These are phyloP conservation scores for Arabidopsis lyrata DNA, from an alignment of 441 rosid genomes.

Conservation along the genomic window DNA sequence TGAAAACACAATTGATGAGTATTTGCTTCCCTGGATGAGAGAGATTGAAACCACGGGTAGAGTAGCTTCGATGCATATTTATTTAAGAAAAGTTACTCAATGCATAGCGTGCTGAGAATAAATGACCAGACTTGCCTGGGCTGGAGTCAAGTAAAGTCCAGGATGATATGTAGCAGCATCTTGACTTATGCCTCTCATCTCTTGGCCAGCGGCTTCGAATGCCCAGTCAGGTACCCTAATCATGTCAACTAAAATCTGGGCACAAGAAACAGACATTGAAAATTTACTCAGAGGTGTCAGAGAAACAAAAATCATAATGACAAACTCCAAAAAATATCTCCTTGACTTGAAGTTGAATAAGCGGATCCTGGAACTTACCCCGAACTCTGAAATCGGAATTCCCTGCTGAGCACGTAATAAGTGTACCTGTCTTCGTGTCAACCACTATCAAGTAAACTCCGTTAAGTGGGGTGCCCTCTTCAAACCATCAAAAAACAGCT, in stretches of 20 bases:
- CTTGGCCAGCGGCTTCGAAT: slow-evolving; percentile 99
- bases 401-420: slow-evolving; percentile 94
- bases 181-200: slow-evolving; percentile 93
- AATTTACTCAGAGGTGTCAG: slow-evolving; percentile 16
- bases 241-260: slow-evolving; percentile 93
- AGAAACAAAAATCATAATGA: background rate
- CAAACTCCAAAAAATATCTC: slow-evolving; percentile 5
- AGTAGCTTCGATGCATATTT: slow-evolving; percentile 25
- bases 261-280: slow-evolving; percentile 26
- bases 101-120: slow-evolving; percentile 21
- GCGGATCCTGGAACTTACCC: slow-evolving; percentile 62
- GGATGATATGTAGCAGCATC: slow-evolving; percentile 95
- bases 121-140: slow-evolving; percentile 68
- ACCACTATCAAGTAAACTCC: slow-evolving; percentile 60
- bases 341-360: slow-evolving; percentile 28
- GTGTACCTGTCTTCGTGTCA: slow-evolving; percentile 86
- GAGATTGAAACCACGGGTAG: slow-evolving; percentile 15
- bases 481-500: slow-evolving; percentile 16
- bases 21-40: slow-evolving; percentile 2
- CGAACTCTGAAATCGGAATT: slow-evolving; percentile 91
- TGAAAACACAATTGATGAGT: background rate
- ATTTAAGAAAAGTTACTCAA: slow-evolving; percentile 19
- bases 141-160: slow-evolving; percentile 88
- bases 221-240: slow-evolving; percentile 98
- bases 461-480: slow-evolving; percentile 12